A percentile compares a stretch with the other conserved stretches of the same genome.
Conservation (phyloP, 768 basidiomycete species). For the Suillus clintonianus region DNA sequence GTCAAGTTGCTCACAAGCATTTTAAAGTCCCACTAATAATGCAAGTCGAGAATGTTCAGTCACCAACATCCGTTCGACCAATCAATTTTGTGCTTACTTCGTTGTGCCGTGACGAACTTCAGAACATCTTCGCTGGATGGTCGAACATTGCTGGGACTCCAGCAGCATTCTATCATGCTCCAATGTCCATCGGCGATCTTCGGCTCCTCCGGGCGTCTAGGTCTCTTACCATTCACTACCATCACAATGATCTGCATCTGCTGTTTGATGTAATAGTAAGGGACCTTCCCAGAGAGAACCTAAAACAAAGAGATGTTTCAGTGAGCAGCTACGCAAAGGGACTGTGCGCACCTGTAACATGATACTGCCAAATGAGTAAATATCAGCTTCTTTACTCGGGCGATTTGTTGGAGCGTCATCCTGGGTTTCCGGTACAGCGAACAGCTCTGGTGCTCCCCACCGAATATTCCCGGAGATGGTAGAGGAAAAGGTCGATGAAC, state of each 20-base stretch:
- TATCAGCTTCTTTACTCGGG: slow-evolving; percentile 4
- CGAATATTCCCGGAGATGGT: slow-evolving; percentile 36
- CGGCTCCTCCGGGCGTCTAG: slow-evolving; percentile 6
- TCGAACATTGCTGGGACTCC: not conserved
- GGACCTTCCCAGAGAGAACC: slow-evolving; percentile 10
- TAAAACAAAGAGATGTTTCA: not conserved
- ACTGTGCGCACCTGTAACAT: slow-evolving; percentile 2
- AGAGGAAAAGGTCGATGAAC: slow-evolving; percentile 34
- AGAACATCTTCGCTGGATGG: slow-evolving; percentile 19
- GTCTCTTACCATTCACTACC: slow-evolving; percentile 4
- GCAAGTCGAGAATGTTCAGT: not conserved
- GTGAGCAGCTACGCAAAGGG: not conserved
- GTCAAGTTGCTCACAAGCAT: not conserved
- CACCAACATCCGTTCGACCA: not conserved
- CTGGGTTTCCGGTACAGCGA: slow-evolving; percentile 6
- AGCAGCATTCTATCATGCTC: slow-evolving; percentile 8
- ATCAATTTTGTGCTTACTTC: not conserved
- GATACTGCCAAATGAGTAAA: slow-evolving; percentile 29
- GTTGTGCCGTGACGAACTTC: slow-evolving; percentile 9
- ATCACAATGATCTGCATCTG: slow-evolving; percentile 6
- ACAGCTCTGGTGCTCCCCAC: slow-evolving; percentile 45
- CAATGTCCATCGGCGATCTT: slow-evolving; percentile 7
- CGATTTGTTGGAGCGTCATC: slow-evolving; percentile 14
- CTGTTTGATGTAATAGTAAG: slow-evolving; percentile 7
- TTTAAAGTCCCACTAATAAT: not conserved